Evolutionary conservation across 2,329 filamentous ascomycete genomes (phyloP), one percentile per base, ranked within the genome.

Genomic region (Chrysoporthe cubensis): DNA sequence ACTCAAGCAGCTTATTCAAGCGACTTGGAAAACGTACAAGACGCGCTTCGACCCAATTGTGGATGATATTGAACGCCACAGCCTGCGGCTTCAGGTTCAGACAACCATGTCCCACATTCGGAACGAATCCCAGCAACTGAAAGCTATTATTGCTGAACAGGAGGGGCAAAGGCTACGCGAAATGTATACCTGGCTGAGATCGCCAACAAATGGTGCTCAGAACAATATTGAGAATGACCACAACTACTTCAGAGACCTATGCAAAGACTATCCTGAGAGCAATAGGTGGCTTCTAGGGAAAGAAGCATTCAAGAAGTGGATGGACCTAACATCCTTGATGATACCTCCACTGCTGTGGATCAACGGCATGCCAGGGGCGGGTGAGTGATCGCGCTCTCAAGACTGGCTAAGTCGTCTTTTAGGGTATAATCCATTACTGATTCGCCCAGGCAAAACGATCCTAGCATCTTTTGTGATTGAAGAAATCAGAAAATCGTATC

Each of bases 381-480:
- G 80, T 78, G 72, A 70, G 72, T 61, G 11, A 46, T 37, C 4
- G 1, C 16, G 18, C 6, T 13, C 2, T 32, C 16, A 2, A 37
- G 9, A n/a, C 3, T 21, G 6, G 7, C 14, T 7, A 26, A 18
- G 7, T 21, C 7, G 9, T 4, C 54, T 16, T 21, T n/a, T 16
- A 13, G 1, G 11, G 9, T 4, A 32, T 54, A 1, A 5, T 32
- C 4, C 11, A 13, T 32, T 5, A 54, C 11, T 14, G 32, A 4
- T 34, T 1, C 4, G 16, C 26, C n/a, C 18, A 66, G 65, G 65
- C 16, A 66, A 66, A 40, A 66, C 56, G 8, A 71, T 82, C 18
- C 72, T 82, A 18, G 75, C 80, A 1, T 82, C 80, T 3, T 66
- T 77, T 1, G 70, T 81, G 37, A 67, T 82, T 42, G 77, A 82